Evolutionary conservation across 345 rosid genomes (phyloP), one percentile per base, ranked within the genome.

Genomic region (Dovyalis caffra): DNA sequence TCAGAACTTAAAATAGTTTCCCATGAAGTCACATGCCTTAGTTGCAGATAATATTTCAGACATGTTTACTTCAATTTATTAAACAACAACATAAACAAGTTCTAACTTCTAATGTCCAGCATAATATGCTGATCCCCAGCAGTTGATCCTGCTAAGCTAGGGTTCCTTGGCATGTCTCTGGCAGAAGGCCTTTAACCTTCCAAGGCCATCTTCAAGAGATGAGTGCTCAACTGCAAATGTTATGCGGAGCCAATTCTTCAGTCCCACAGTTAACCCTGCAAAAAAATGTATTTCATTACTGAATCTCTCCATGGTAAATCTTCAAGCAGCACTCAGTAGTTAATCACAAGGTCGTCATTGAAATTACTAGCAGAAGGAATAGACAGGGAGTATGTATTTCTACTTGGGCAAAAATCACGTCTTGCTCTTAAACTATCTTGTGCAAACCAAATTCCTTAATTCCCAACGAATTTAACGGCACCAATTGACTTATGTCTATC

Each of bases 221-320:
- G 58, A 25, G 3, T 72, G 82, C 66, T 89, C 92, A 2, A 79
- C 47, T 0, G 87, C 90, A 64, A 85, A 83, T 34, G 85, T 77
- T 34, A 89, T 45, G 21, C 86, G 87, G n/a, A 89, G 78, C 92
- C 92, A 88, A 61, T 84, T 79, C 73, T 84, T 79, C 80, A 84
- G 29, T 35, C 90, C 92, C n/a, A 87, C 77, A 3, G 81, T 72
- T 4, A 76, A 56, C 15, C 90, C 88, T 81, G 51, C 51, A 47
- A 14, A 6, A 6, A 47, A 16, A 16, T 47, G 14, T 47, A 20
- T 47, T 47, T 20, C 15, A 15, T 47, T 47, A 47, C 4, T 0
- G 51, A 0, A 16, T 47, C 51, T 47, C 21, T 43, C n/a, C n/a
- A 20, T 15, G 51, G 51, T 4, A 33, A 47, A 15, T 6, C 2